Base-by-base conservation (phyloP, 768 basidiomycete genomes). In the Boletus coccyginus region DNA sequence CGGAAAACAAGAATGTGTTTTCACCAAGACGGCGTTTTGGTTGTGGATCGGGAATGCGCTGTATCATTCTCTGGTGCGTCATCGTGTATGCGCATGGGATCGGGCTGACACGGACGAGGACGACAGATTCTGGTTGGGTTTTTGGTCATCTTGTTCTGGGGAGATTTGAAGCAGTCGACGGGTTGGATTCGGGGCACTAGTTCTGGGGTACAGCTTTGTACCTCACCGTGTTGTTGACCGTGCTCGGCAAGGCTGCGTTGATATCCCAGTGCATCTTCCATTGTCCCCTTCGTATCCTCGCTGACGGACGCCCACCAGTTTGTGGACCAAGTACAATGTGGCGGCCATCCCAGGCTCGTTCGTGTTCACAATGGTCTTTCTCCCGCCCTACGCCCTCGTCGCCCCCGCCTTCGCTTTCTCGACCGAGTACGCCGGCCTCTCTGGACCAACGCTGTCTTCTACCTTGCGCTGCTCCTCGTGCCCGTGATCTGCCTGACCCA, bases 291-390 rank as follows among this genome's bases (percentile, higher is more conserved):
- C 51, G 11, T 27, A 31, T 29, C 7, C 13, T 46, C 48, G 7
- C 42, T 60, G 46, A n/a, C n/a, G n/a, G n/a, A 57, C 55, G 42
- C 27, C 5, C 27, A 53, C 9, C 56, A 99, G 96, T 64, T 74
- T 99, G n/a, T 99, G 97, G 97, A 99, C 97, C 1, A 98, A 98
- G 70, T 99, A 98, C 67, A 98, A 95, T 12, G 91, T 98, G 46
- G 93, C 92, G 40, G 96, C 97, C 12, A 99, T 99, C 48, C 97
- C 96, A 3, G 97, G 97, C 19, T 98, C 97, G 3, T 97, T 98
- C 69, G 71, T 89, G 36, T 95, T 98, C 75, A 92, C 97, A n/a
- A 97, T 98, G 94, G 64, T 88, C 46, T 93, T 93, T 74, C n/a
- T n/a, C n/a, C n/a, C n/a, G n/a, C n/a, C n/a, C n/a, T n/a, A n/a